phyloP scores from a whole-genome alignment of 2,329 filamentous ascomycete genomes.

The Hypoxylon sp. region DNA sequence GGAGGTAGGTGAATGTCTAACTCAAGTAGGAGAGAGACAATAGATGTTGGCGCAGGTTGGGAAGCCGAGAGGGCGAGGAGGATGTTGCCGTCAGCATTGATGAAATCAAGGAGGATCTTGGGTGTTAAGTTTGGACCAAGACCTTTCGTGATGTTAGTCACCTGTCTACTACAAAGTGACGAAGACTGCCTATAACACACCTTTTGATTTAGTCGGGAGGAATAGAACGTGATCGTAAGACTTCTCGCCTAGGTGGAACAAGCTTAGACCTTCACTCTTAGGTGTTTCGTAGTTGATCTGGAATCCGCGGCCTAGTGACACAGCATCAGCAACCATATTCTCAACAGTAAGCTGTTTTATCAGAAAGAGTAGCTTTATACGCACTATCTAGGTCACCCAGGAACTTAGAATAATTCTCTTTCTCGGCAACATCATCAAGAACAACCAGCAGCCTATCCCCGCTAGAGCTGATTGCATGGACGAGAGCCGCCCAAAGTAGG shows the following conservation, averaged over 20 bases:
- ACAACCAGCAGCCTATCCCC: conserved; percentile 88
- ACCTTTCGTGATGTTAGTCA: conserved; percentile 63
- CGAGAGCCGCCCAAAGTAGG: conserved; percentile 75
- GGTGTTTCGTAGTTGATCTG: conserved; percentile 85
- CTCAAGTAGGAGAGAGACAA: conserved; percentile 86
- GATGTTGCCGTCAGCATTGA: conserved; percentile 93
- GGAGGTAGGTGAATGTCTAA: conserved; percentile 89
- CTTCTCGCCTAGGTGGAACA: conserved; percentile 90
- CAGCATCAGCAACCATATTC: conserved; percentile 23
- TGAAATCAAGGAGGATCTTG: conserved; percentile 87
- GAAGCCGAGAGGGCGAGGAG: conserved; percentile 85
- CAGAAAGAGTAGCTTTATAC: conserved; percentile 46
- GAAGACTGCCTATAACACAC: conserved; percentile 59
- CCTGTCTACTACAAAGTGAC: neutral
- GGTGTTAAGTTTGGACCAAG: conserved; percentile 91
- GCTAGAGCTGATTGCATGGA: conserved; percentile 82
- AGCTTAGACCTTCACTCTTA: conserved; percentile 80
- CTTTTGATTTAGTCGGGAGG: conserved; percentile 91
- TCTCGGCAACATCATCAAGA: conserved; percentile 85
- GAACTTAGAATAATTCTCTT: conserved; percentile 87
- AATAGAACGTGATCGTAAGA: conserved; percentile 93
- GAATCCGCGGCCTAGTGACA: conserved; percentile 81
- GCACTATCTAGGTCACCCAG: conserved; percentile 79
- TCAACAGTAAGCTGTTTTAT: neutral
- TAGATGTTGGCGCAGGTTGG: conserved; percentile 76